Base-by-base conservation (phyloP, 768 basidiomycete species). In the Phylloporus sp. region DNA sequence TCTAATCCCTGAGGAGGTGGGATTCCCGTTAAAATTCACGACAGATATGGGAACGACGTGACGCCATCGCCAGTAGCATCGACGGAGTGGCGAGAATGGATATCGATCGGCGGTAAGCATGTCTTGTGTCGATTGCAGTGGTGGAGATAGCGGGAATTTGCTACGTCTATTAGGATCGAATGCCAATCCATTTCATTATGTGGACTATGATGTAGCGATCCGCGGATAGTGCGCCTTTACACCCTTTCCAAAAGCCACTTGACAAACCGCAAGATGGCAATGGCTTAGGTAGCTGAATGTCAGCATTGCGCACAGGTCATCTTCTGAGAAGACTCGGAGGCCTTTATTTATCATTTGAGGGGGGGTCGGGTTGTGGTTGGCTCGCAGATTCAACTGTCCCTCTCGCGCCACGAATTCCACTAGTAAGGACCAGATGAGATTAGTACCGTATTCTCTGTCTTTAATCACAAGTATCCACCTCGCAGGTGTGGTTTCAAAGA, bases 31-130 rank as follows among this genome's bases (percentile, higher is more conserved):
- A 47, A 48, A 57, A 15, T 33, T 8, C 35, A 23, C 22, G 40
- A 29, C 57, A 83, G 82, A 80, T 84, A 58, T 84, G 82, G 82
- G 81, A 83, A 66, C 72, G 76, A 53, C 71, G 81, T 55, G 65
- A 63, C 41, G 42, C 50, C 34, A 49, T 46, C 9, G 22, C 50
- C 24, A 29, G 31, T 11, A 52, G 49, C 22, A 50, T 52, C 36
- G 53, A 59, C 22, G 38, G 62, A 43, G 38, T 40, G 26, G 44
- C 24, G 40, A 55, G 51, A 45, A 69, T 68, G 68, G 57, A 61
- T 29, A 57, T 67, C 41, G 68, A 73, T 62, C 64, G 57, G 34
- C 50, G 38, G 50, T 61, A 46, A 49, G 42, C 31, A 41, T 17
- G 39, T 17, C 36, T 20, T 44, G 33, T 34, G 23, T 42, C 34